Conservation (phyloP, 495 filamentous ascomycete species). For the Podospora australis region DNA sequence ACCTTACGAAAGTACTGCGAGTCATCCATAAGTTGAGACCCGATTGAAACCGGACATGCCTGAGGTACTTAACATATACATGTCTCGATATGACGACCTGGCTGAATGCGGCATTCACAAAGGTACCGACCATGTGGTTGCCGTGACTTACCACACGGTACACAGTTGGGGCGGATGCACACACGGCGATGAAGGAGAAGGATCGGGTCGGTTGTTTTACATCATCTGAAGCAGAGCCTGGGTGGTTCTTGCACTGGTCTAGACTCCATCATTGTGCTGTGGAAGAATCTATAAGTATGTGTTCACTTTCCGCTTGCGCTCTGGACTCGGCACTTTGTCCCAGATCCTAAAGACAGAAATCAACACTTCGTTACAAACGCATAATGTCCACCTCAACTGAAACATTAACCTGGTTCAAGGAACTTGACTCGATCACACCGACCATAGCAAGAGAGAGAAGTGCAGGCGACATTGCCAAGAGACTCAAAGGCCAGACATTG, state of each 20-base stretch:
- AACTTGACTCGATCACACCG: neutral
- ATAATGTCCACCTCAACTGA: neutral
- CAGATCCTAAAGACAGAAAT: neutral
- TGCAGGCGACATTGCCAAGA: neutral
- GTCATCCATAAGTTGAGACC: neutral
- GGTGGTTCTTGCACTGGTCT: too few species aligned
- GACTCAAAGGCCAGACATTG: constrained; percentile 12
- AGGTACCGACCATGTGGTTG: too few species aligned
- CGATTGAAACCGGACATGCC: neutral
- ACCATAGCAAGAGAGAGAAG: neutral
- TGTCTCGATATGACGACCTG: too few species aligned
- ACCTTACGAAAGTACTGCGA: neutral
- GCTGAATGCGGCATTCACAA: too few species aligned
- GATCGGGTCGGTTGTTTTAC: neutral
- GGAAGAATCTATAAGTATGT: neutral
- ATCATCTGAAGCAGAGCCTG: neutral
- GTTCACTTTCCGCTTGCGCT: neutral
- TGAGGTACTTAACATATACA: neutral
- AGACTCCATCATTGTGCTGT: too few species aligned
- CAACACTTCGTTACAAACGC: neutral
- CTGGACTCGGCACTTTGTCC: neutral
- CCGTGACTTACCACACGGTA: neutral
- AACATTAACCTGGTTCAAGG: neutral
- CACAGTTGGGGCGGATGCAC: neutral
- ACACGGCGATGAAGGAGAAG: neutral